A percentile compares a stretch with the other conserved stretches of the same genome.
Evolutionary conservation across 495 filamentous ascomycete genomes (phyloP).

Genomic region (Penicillium goetzii): DNA sequence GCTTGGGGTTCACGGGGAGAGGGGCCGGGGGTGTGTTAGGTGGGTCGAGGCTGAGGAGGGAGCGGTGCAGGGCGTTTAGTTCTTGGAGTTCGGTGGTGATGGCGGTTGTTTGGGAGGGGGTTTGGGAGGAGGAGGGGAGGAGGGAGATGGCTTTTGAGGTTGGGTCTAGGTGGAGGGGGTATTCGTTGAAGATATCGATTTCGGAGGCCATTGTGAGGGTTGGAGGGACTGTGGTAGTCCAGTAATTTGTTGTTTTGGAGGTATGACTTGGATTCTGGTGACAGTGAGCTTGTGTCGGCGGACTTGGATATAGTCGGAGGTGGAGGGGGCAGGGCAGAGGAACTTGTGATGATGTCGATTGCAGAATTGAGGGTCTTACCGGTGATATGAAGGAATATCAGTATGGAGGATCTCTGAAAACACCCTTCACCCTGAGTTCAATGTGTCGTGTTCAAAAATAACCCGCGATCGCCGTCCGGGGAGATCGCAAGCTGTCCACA

Average conservation of each 20-base stretch:
- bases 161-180: slow-evolving; percentile 80
- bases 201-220: slow-evolving; percentile 38
- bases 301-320: neutral
- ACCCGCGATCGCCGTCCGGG: slow-evolving; percentile 13
- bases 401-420: neutral
- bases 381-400: neutral
- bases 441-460: slow-evolving; percentile 1
- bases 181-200: slow-evolving; percentile 77
- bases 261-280: slow-evolving; percentile 4
- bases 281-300: slow-evolving; percentile 20
- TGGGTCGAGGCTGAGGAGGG: slow-evolving; percentile 60
- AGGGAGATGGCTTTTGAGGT: slow-evolving; percentile 76
- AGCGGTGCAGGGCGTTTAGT: slow-evolving; percentile 75
- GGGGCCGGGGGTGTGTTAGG: slow-evolving; percentile 73
- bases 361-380: neutral
- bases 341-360: neutral
- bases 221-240: slow-evolving; percentile 17
- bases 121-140: slow-evolving; percentile 35
- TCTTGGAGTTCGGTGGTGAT: slow-evolving; percentile 67
- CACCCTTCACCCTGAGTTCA: neutral
- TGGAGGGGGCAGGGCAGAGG: neutral
- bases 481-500: slow-evolving; percentile 36
- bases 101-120: slow-evolving; percentile 41
- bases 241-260: slow-evolving; percentile 7
- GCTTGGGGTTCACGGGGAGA: slow-evolving; percentile 82